Evolutionary conservation across 2,329 filamentous ascomycete species (phyloP).

Genomic region (Talaromyces verruculosus): DNA sequence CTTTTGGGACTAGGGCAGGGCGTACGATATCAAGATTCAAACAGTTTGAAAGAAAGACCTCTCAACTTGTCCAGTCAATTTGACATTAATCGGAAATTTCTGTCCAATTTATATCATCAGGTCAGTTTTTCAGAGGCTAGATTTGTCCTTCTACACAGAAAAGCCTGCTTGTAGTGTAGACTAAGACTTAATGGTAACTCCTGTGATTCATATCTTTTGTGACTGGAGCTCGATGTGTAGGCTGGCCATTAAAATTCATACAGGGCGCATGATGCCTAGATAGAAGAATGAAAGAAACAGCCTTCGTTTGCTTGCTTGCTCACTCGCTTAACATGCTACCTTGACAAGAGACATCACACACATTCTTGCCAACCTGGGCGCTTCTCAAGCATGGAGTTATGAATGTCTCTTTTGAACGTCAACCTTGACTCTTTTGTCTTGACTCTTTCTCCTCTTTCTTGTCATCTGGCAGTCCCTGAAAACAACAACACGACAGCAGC

Average conservation of each 20-base stretch:
- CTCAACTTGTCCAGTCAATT: background rate
- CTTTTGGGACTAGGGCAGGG: background rate
- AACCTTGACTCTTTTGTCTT: background rate
- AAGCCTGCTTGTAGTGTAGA: background rate
- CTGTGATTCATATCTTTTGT: background rate
- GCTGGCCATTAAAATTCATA: background rate
- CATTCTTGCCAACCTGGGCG: background rate
- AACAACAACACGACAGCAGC: background rate
- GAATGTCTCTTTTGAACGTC: background rate
- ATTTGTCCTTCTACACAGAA: background rate
- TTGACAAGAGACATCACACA: background rate
- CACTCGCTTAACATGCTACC: background rate
- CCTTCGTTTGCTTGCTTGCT: background rate
- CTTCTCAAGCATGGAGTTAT: background rate
- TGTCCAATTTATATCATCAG: background rate
- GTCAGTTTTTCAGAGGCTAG: background rate
- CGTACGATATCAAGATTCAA: background rate
- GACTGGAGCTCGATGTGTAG: background rate
- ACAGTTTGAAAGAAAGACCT: background rate
- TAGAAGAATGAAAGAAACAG: background rate
- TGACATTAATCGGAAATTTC: background rate
- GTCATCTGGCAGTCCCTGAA: background rate
- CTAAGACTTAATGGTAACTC: background rate
- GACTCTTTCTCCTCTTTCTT: background rate
- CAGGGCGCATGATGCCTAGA: background rate